Evolutionary conservation across 2,329 filamentous ascomycete genomes (phyloP).

Genomic region (Diaporthe ilicicola): DNA sequence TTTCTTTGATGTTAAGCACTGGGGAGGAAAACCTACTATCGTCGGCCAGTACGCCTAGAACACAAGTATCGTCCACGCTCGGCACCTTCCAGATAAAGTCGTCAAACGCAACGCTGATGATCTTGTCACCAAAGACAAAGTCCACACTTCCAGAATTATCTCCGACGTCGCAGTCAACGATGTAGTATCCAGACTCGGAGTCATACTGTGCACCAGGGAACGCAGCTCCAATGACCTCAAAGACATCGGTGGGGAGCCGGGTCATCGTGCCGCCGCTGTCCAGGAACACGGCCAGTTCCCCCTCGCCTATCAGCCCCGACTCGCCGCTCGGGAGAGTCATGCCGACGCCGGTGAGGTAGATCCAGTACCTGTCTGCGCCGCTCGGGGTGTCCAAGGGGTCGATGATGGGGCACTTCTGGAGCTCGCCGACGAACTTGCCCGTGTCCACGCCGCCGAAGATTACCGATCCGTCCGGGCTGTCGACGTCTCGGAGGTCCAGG

Average conservation of each 20-base stretch:
- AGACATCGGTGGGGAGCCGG: conserved; percentile 53
- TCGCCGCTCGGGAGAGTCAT: conserved; percentile 37
- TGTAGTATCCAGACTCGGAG: conserved; percentile 51
- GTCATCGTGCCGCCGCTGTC: conserved; percentile 63
- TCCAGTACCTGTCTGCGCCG: conserved; percentile 43
- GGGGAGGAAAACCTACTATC: conserved; percentile 5
- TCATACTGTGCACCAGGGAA: conserved; percentile 51
- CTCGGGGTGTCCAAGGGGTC: conserved; percentile 35
- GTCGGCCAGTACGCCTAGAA: conserved; percentile 47
- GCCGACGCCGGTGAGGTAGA: conserved; percentile 42
- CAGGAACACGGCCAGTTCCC: conserved; percentile 45
- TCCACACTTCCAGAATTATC: conserved; percentile 51
- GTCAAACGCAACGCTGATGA: conserved; percentile 52
- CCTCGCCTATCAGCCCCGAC: conserved; percentile 35
- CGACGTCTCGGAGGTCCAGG: conserved; percentile 57
- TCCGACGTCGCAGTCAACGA: conserved; percentile 52
- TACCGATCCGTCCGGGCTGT: conserved; percentile 54
- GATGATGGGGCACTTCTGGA: conserved; percentile 54
- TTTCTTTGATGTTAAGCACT: conserved; percentile 12
- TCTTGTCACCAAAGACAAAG: conserved; percentile 55
- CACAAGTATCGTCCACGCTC: conserved; percentile 48
- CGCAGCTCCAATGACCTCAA: conserved; percentile 51
- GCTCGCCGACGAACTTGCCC: conserved; percentile 58
- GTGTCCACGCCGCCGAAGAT: conserved; percentile 64
- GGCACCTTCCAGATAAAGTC: conserved; percentile 58